Base-by-base conservation (phyloP, 2,329 filamentous ascomycete species). In the Pestalotiopsis sp. region DNA sequence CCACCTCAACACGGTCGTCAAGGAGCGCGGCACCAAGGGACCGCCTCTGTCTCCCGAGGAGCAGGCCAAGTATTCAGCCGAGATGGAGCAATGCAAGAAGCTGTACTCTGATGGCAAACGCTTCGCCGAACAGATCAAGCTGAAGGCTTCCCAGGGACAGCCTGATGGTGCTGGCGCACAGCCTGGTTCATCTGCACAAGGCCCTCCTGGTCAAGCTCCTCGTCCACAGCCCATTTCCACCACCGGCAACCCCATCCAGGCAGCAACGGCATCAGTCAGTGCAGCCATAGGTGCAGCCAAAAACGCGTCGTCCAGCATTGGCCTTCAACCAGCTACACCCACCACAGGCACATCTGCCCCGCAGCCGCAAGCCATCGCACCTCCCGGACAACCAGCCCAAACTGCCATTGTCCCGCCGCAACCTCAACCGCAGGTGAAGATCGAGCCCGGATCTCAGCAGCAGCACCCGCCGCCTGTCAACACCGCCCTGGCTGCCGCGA, bases 401-500 rank as follows among this genome's bases (percentile, higher is more conserved):
- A 71, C 73, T 31, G 71, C 69, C 45, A 61, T 71, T 70, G 70
- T 70, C 74, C 72, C 67, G 68, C 59, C 67, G 68, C 59, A 40
- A 12, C 14, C 45, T 52, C 72, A 71, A 63, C 69, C 70, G 63
- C 68, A 73, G 36, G 75, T 82, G n/a, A 83, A 83, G 71, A 73
- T 77, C 31, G 81, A 83, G 68, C 61, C 78, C 72, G 72, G 74
- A 59, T 52, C 66, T 14, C 74, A 74, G 38, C 73, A 77, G 11
- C 80, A 81, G 40, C 57, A 27, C 11, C 82, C 82, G 4, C 79
- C 81, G 1, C 84, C 86, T 9, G 80, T 86, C 60, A 88, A 88
- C 70, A 84, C 85, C 0, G 79, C 82, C 3, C 77, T 87, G 49
- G 79, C 83, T 13, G 78, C 81, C 5, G 74, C 75, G 45, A 72